Evolutionary conservation across 257 asterid species (phyloP).

Genomic region (Solanum habrochaites): DNA sequence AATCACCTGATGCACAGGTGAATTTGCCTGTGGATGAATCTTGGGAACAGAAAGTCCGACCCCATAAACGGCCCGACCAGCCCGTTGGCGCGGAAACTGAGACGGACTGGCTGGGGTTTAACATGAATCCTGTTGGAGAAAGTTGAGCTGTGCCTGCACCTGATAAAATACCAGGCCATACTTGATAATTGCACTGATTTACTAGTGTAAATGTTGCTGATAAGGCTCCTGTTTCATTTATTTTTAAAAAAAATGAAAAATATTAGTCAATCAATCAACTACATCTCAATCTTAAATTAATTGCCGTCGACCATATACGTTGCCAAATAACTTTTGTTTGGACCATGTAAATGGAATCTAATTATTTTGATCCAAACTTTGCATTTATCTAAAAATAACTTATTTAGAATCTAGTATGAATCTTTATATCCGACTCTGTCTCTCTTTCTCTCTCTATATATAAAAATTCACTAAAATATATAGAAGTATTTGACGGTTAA

Average conservation of each 20-base stretch:
- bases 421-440: neutral
- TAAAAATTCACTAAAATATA: neutral
- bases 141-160: conserved; percentile 43
- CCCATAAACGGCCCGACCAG: conserved; percentile 77
- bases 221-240: conserved; percentile 6
- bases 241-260: neutral
- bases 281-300: conserved; percentile 29
- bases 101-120: conserved; percentile 27
- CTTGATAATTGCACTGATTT: conserved; percentile 46
- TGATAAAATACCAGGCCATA: conserved; percentile 68
- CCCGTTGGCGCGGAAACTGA: conserved; percentile 28
- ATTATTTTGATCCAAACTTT: neutral
- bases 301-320: conserved; percentile 15
- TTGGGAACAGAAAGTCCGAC: conserved; percentile 34
- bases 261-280: neutral
- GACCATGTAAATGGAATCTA: neutral
- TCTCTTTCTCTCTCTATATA: neutral
- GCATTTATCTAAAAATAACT: neutral
- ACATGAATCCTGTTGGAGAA: conserved; percentile 42
- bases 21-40: conserved; percentile 38
- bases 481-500: neutral
- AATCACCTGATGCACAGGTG: conserved; percentile 49
- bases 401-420: no score
- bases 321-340: neutral
- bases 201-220: conserved; percentile 51